phyloP scores from a whole-genome alignment of 805 yeast genomes.

The Spathaspora gorwiae region DNA sequence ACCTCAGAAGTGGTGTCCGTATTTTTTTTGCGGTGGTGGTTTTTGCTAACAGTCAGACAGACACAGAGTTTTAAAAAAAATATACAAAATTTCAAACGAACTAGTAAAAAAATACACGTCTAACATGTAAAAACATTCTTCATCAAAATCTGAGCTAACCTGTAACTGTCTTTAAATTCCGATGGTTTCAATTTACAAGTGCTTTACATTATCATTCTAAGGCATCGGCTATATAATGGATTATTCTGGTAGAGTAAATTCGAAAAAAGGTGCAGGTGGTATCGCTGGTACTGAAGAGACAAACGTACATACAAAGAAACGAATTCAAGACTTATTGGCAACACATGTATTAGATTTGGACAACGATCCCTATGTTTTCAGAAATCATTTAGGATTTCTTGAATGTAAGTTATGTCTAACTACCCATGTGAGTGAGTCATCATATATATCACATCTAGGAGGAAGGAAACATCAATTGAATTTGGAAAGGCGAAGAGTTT shows the following conservation, averaged over 20 bases:
- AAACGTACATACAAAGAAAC: slow-evolving; percentile 61
- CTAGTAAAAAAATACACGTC: slow-evolving; percentile 2
- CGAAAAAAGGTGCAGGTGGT: slow-evolving; percentile 89
- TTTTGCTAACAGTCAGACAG: too few species aligned
- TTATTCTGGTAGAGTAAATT: slow-evolving; percentile 83
- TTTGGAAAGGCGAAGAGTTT: slow-evolving; percentile 51
- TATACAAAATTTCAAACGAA: too few species aligned
- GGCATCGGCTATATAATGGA: slow-evolving; percentile 50
- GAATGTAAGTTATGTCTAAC: slow-evolving; percentile 87
- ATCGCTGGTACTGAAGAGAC: slow-evolving; percentile 70
- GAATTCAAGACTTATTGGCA: slow-evolving; percentile 60
- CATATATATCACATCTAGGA: slow-evolving; percentile 77
- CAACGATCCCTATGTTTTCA: slow-evolving; percentile 78
- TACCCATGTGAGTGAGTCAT: slow-evolving; percentile 71
- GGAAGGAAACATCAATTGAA: slow-evolving; percentile 80
- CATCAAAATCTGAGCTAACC: background rate
- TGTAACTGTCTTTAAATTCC: too few species aligned
- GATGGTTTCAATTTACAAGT: too few species aligned
- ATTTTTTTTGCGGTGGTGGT: too few species aligned
- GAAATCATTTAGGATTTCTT: slow-evolving; percentile 75
- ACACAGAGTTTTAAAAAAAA: too few species aligned
- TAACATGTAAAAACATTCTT: slow-evolving; percentile 5
- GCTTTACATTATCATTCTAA: too few species aligned
- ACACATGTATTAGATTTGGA: slow-evolving; percentile 48
- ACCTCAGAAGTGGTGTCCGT: too few species aligned